Evolutionary conservation across 208 protist species (phyloP), one percentile per base, ranked within the genome.

Genomic region (Leishmania gerbilli): DNA sequence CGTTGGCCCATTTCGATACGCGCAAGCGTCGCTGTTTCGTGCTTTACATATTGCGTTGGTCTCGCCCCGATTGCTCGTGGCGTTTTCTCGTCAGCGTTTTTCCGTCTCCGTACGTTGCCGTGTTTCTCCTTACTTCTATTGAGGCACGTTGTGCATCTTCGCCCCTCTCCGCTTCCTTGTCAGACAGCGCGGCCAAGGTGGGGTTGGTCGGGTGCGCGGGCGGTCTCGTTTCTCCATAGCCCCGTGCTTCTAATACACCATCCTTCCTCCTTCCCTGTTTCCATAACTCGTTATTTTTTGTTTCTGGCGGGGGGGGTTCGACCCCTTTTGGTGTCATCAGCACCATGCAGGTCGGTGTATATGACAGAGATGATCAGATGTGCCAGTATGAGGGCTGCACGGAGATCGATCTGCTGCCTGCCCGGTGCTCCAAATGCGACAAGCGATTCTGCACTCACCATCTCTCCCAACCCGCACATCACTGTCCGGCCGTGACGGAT

Each of bases 291-390:
- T 5, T 31, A 40, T 49, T 62, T 31, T 76, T 7, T 34, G 49
- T 42, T 42, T 42, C 3, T 42, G 1, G 34, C 34, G 34, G 40
- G 1, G 40, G 40, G 0, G 51, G 17, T 13, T 21, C 51, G 17
- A 13, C 51, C 51, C 51, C 51, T 42, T 65, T 74, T 79, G 45
- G n/a, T 31, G 49, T 47, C 65, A 58, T 74, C 45, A 64, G 37
- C 77, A 83, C 27, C 49, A 98, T 98, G 95, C 93, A 98, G 77
- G 92, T 98, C 37, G 95, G 93, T 27, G 67, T 96, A 40, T 85
- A 91, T 76, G 95, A 98, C 77, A 89, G 89, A 69, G 90, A 96
- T 67, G 81, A 82, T 21, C 88, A 93, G 42, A 78, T 91, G 64
- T 98, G 95, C 78, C 86, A 88, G 71, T 88, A 91, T 69, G 71